Evolutionary conservation across 192 early-diverging fungal genomes (phyloP).

Genomic region (Dissophora globulifera): DNA sequence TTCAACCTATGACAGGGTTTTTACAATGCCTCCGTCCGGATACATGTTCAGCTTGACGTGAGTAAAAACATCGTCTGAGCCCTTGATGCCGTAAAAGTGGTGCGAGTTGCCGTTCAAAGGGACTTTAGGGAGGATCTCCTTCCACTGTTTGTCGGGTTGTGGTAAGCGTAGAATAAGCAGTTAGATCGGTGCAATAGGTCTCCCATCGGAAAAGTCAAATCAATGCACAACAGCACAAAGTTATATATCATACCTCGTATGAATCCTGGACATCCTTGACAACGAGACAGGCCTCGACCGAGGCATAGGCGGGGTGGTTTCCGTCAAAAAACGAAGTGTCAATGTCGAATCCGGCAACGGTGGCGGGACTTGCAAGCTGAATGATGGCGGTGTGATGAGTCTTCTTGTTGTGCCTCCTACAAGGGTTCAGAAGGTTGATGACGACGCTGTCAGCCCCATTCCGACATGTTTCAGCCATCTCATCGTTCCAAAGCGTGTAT

Average conservation of each 20-base stretch:
- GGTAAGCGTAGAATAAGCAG: too few relatives aligned
- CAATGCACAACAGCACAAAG: too few relatives aligned
- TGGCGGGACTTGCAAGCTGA: conserved; percentile 84
- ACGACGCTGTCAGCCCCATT: too few relatives aligned
- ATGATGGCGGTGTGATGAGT: conserved; percentile 68
- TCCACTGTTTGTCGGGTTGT: conserved; percentile 53
- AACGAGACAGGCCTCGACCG: conserved; percentile 71
- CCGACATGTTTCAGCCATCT: too few relatives aligned
- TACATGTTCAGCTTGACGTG: conserved; percentile 81
- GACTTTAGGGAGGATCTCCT: conserved; percentile 74
- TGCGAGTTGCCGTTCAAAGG: conserved; percentile 77
- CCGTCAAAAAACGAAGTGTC: conserved; percentile 95
- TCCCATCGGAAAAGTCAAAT: too few relatives aligned
- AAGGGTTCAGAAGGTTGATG: not conserved
- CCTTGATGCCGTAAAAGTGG: conserved; percentile 70
- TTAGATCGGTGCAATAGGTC: too few relatives aligned
- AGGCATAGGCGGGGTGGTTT: conserved; percentile 79
- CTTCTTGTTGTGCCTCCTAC: conserved; percentile 49
- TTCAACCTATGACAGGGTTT: too few relatives aligned
- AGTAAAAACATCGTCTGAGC: conserved; percentile 64
- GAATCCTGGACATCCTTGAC: conserved; percentile 53
- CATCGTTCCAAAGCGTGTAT: too few relatives aligned
- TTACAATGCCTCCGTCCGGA: conserved; percentile 83
- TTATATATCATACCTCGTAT: conserved; percentile 62
- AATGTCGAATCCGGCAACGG: conserved; percentile 85